Conservation (phyloP, 208 protist species). For the Vickermania spadyakhi region DNA sequence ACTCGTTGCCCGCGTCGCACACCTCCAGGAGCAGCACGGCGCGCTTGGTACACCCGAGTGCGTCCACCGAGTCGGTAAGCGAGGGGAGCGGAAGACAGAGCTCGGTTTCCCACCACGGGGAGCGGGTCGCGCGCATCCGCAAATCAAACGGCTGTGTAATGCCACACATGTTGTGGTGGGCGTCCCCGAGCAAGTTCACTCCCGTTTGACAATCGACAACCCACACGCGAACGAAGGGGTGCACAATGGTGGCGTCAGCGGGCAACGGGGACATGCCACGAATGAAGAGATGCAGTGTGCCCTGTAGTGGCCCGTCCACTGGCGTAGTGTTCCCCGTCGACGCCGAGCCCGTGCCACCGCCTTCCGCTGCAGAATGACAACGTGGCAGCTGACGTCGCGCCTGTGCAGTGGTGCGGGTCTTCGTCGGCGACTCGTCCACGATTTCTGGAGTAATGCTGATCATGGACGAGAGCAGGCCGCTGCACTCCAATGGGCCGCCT, state of each 20-base stretch:
- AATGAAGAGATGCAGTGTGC: conserved; percentile 33
- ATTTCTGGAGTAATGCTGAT: no score
- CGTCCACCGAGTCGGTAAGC: background rate
- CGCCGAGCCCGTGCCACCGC: background rate
- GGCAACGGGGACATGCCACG: conserved; percentile 65
- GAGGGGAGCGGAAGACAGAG: conserved; percentile 26
- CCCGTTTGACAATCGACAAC: conserved; percentile 55
- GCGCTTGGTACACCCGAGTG: conserved; percentile 6
- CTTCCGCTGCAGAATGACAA: no score
- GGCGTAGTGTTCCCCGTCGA: background rate
- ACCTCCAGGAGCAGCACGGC: conserved; percentile 71
- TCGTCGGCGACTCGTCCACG: no score
- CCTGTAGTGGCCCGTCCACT: background rate
- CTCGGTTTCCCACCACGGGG: conserved; percentile 67
- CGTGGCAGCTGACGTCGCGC: no score
- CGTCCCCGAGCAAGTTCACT: conserved; percentile 21
- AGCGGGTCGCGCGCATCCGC: conserved; percentile 31
- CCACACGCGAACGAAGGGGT: conserved; percentile 81
- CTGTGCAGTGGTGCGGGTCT: no score
- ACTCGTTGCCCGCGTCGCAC: conserved; percentile 58
- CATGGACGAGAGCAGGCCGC: no score
- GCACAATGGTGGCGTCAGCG: conserved; percentile 49
- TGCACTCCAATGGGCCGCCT: no score
- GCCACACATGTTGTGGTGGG: conserved; percentile 20
- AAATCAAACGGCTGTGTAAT: conserved; percentile 76